Evolutionary conservation across 2,329 filamentous ascomycete genomes (phyloP).

Genomic region (Ascochyta clinopodiicola): DNA sequence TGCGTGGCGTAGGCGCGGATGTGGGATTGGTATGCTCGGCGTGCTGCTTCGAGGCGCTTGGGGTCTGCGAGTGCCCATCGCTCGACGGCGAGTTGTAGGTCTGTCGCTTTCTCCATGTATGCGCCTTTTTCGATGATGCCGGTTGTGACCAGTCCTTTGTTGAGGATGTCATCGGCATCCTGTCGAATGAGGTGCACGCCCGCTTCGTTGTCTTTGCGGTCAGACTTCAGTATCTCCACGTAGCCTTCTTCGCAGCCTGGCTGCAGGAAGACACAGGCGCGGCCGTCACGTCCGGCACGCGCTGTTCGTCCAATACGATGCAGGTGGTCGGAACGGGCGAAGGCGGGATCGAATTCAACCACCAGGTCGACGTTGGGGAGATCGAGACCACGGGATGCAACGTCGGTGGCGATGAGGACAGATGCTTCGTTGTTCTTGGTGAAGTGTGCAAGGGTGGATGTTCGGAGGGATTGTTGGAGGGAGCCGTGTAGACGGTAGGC

Average conservation of each 20-base stretch:
- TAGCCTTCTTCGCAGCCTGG: conserved; percentile 94
- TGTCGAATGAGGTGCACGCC: conserved; percentile 63
- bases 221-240: conserved; percentile 75
- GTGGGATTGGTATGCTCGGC: conserved; percentile 88
- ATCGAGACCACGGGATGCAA: conserved; percentile 93
- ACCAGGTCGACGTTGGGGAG: conserved; percentile 94
- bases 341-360: conserved; percentile 94
- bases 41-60: conserved; percentile 77
- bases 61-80: conserved; percentile 69
- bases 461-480: conserved; percentile 84
- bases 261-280: conserved; percentile 86
- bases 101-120: conserved; percentile 71
- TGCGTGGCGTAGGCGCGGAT: conserved; percentile 96
- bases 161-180: conserved; percentile 70
- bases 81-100: conserved; percentile 71
- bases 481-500: conserved; percentile 92
- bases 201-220: conserved; percentile 68
- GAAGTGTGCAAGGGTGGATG: conserved; percentile 83
- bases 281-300: conserved; percentile 85
- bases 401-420: conserved; percentile 91
- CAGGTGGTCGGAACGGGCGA: conserved; percentile 89
- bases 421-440: conserved; percentile 74
- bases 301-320: conserved; percentile 95
- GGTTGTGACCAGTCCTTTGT: conserved; percentile 64
- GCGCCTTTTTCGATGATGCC: conserved; percentile 53